phyloP scores from a whole-genome alignment of 2,329 filamentous ascomycete species.

The Didymella glomerata region DNA sequence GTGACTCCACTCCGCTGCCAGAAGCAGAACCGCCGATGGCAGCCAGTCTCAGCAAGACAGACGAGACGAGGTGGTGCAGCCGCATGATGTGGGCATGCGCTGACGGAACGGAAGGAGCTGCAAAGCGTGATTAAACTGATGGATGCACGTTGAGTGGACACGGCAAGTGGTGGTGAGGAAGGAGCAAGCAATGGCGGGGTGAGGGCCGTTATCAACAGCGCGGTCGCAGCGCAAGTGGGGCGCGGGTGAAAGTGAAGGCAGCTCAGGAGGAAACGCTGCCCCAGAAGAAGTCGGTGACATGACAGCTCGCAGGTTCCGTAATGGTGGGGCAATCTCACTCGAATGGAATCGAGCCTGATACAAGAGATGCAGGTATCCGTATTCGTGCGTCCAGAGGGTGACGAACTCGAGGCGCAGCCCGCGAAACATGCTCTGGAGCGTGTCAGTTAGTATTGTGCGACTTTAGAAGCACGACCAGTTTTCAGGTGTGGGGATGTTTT shows the following conservation, averaged over 20 bases:
- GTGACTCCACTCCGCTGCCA: neutral
- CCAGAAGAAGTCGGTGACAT: neutral
- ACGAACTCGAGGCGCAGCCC: neutral
- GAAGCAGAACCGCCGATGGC: neutral
- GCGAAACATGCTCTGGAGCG: neutral
- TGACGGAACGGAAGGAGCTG: neutral
- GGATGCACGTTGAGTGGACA: neutral
- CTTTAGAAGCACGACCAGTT: neutral
- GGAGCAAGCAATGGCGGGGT: neutral
- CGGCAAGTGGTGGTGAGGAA: neutral
- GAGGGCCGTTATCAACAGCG: neutral
- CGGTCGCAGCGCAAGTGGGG: neutral
- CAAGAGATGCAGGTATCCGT: neutral
- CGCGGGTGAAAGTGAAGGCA: constrained; percentile 8
- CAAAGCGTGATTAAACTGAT: neutral
- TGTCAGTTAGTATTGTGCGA: neutral
- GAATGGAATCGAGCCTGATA: neutral
- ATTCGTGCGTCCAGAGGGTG: neutral
- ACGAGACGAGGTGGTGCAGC: neutral
- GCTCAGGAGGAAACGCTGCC: neutral
- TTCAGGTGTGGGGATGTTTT: neutral
- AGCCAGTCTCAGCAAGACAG: constrained; percentile 10
- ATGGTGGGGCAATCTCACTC: constrained; percentile 3
- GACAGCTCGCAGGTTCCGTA: neutral
- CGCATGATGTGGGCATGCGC: constrained; percentile 17